Evolutionary conservation across 176 grass and related monocot genomes (phyloP).

Genomic region (Cenchrus fungigraminus): DNA sequence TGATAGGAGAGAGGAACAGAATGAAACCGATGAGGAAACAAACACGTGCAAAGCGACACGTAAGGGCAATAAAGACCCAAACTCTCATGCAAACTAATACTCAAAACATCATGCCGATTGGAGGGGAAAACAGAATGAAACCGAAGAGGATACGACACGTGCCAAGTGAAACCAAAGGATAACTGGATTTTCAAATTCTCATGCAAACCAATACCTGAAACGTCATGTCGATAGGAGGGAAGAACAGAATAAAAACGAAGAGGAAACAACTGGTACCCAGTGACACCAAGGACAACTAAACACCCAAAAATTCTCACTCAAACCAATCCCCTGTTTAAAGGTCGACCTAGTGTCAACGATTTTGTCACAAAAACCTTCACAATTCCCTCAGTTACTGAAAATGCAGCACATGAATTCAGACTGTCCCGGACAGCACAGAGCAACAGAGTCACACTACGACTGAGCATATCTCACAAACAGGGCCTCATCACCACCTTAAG

Average conservation of each 20-base stretch:
- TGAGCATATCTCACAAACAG: background rate
- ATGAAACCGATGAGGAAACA: background rate
- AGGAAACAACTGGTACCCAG: background rate
- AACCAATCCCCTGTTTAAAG: background rate
- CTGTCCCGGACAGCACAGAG: background rate
- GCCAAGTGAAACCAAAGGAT: background rate
- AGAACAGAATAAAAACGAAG: background rate
- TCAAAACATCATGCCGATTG: background rate
- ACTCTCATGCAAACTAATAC: background rate
- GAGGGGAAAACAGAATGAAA: background rate
- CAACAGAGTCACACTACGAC: background rate
- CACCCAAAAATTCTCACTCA: background rate
- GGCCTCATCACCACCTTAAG: too few relatives aligned
- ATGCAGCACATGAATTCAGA: background rate
- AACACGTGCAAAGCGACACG: background rate
- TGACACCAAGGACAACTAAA: background rate
- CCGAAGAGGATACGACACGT: background rate
- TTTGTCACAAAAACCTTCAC: background rate
- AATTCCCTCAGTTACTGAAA: background rate
- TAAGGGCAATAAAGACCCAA: background rate
- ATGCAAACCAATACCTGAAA: background rate
- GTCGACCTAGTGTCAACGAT: conserved; percentile 9
- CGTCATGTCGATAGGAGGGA: background rate
- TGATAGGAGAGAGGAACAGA: background rate
- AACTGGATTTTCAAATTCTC: background rate